Conservation (phyloP, 78 protist species). For the Isochrysis galbana region DNA sequence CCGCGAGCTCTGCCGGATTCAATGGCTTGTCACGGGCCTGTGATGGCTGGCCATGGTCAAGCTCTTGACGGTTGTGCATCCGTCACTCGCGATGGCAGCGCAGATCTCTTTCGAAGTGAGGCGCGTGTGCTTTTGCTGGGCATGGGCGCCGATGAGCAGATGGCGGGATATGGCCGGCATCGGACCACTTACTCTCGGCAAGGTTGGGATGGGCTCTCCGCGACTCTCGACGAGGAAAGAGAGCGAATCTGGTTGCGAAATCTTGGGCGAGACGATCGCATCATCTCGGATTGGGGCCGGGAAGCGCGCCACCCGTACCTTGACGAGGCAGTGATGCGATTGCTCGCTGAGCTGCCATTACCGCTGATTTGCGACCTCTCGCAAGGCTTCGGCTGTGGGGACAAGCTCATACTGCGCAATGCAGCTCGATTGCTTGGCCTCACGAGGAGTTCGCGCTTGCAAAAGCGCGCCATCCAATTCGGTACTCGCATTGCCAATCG, state of each 20-base stretch:
- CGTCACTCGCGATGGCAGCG: neutral
- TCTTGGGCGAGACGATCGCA: slow-evolving; percentile 89
- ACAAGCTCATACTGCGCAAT: slow-evolving; percentile 17
- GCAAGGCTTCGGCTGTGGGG: neutral
- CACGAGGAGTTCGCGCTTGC: neutral
- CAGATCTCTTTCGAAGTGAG: neutral
- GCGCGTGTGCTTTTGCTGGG: slow-evolving; percentile 81
- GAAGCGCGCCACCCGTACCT: slow-evolving; percentile 56
- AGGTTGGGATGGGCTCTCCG: neutral
- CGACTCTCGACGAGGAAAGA: neutral
- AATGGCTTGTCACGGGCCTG: too few species aligned
- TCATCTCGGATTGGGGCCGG: slow-evolving; percentile 71
- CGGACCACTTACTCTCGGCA: neutral
- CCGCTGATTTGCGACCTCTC: neutral
- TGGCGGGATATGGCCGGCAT: slow-evolving; percentile 56
- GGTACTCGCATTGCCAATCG: slow-evolving; percentile 45
- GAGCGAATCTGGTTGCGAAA: slow-evolving; percentile 62
- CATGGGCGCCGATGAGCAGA: slow-evolving; percentile 91
- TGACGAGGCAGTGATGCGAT: slow-evolving; percentile 28
- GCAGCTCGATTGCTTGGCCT: neutral
- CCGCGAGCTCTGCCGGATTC: too few species aligned
- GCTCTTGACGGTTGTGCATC: too few species aligned
- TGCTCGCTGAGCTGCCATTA: neutral
- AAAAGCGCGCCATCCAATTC: slow-evolving; percentile 49
- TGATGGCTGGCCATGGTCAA: too few species aligned